phyloP scores from a whole-genome alignment of 2,329 filamentous ascomycete species.

The Alternaria longipes region DNA sequence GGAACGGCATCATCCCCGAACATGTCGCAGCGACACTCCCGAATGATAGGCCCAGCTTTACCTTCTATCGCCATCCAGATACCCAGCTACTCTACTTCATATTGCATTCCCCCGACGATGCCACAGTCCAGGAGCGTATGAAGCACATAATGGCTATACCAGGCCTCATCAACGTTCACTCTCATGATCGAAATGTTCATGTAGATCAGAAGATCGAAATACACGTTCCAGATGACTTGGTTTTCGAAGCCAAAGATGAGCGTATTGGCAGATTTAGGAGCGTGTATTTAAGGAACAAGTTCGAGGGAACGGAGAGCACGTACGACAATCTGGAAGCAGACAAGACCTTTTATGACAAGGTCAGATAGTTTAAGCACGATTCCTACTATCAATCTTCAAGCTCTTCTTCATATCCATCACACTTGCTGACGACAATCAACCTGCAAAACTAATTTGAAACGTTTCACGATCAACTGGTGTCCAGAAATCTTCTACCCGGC shows the following conservation, averaged over 20 bases:
- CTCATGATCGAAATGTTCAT: conserved; percentile 29
- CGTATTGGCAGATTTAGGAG: conserved; percentile 32
- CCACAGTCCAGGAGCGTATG: conserved; percentile 40
- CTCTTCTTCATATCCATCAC: background rate
- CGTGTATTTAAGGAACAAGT: conserved; percentile 30
- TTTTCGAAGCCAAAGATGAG: conserved; percentile 25
- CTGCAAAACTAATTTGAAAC: background rate
- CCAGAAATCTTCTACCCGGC: background rate
- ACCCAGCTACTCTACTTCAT: conserved; percentile 34
- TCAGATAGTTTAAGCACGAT: background rate
- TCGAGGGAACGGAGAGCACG: conserved; percentile 31
- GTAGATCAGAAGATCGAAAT: conserved; percentile 43
- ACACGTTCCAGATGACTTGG: conserved; percentile 35
- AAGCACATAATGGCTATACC: conserved; percentile 42
- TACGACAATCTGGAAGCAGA: background rate
- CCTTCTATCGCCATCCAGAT: conserved; percentile 37
- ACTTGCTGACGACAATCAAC: background rate
- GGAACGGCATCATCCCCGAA: conserved; percentile 3
- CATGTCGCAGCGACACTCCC: conserved; percentile 7
- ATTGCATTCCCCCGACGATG: conserved; percentile 35
- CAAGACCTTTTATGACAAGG: background rate
- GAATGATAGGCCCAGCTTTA: conserved; percentile 30
- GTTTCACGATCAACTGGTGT: background rate
- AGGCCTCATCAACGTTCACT: conserved; percentile 40
- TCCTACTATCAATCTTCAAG: background rate